Base-by-base conservation (phyloP, 441 rosid genomes). In the Brassica hybrid region DNA sequence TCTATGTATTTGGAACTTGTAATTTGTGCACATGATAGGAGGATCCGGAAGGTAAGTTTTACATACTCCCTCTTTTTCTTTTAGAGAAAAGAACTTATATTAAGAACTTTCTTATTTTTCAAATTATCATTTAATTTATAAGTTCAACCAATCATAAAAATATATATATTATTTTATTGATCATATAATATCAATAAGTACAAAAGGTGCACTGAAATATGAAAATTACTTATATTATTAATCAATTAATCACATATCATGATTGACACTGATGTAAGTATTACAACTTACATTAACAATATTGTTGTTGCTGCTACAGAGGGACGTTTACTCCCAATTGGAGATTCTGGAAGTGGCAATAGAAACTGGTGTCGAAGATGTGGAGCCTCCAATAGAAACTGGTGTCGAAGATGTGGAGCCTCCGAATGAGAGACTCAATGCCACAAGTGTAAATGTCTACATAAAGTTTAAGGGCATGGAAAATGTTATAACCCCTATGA, bases 1-100 rank as follows among this genome's bases (percentile, higher is more conserved):
- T 0, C 7, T 17, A 41, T 58, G 1, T 75, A 75, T 43, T 27
- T 75, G 50, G 36, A 65, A 56, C 77, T 74, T 74, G 27, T 41
- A 14, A 1, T 73, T 30, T 13, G 14, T 7, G 2, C 34, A 17
- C 11, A 18, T 62, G 48, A 72, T 62, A 27, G 19, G 32, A 13
- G 0, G 13, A 12, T 25, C 9, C 11, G 7, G 38, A 0, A 0
- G 38, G 54, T 32, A 73, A 50, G 76, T 52, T 72, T 21, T 27
- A 27, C 38, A 34, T 38, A 38, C 43, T 38, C 43, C 3, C 43
- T 38, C 43, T 8, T 38, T 38, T 9, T 38, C 6, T 36, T 27
- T 27, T 27, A 27, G 30, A 3, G 4, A 36, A 36, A 36, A 36
- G 11, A 0, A 36, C 1, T 10, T 1, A 36, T 36, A 36, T 36